phyloP scores from a whole-genome alignment of 805 yeast species.

The Dipodascus albidus region DNA sequence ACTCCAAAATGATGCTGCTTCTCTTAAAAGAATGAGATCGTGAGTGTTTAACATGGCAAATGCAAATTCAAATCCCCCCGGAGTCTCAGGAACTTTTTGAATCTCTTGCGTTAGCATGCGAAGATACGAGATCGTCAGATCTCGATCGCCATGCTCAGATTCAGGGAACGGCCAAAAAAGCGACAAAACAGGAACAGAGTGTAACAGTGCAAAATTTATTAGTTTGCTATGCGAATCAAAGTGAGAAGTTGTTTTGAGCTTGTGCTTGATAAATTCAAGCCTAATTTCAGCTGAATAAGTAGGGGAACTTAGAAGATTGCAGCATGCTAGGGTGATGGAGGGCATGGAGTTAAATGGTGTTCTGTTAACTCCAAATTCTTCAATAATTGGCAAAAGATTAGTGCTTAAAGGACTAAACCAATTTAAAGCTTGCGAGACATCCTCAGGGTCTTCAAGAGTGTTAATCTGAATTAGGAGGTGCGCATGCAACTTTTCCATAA shows the following conservation, averaged over 20 bases:
- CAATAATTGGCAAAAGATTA: background rate
- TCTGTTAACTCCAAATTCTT: background rate
- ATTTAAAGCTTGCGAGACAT: background rate
- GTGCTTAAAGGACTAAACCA: background rate
- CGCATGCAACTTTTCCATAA: background rate
- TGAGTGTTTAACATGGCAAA: background rate
- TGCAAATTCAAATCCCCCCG: background rate
- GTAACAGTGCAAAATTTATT: background rate
- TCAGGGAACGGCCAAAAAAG: background rate
- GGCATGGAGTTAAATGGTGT: background rate
- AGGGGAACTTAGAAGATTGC: background rate
- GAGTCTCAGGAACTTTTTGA: background rate
- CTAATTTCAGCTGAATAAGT: background rate
- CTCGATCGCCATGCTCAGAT: constrained; percentile 1
- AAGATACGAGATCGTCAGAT: background rate
- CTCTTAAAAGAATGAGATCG: background rate
- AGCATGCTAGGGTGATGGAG: background rate
- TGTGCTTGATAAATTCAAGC: background rate
- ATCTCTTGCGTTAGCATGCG: background rate
- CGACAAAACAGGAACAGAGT: background rate
- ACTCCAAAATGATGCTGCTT: background rate
- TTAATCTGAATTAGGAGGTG: background rate
- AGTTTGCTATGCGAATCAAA: background rate
- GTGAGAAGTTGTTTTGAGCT: background rate
- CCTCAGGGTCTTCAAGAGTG: background rate